Base-by-base conservation (phyloP, 2,329 filamentous ascomycete genomes). In the Diaporthe vexans region DNA sequence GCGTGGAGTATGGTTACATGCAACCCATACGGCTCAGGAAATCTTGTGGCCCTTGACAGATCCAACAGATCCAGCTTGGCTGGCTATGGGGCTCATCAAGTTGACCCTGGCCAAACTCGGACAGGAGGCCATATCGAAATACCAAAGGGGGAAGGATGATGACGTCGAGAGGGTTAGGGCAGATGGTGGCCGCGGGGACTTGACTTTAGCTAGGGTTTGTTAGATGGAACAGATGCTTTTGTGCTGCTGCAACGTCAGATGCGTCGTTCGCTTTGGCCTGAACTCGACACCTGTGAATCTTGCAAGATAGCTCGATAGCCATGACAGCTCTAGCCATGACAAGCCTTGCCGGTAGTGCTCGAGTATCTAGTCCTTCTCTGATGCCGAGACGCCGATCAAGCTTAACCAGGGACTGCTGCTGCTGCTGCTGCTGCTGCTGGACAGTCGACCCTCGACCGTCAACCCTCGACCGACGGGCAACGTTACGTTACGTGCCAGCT, bases 401-500 rank as follows among this genome's bases (percentile, higher is more conserved):
- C 58, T 63, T 46, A 19, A 61, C 58, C 24, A 56, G 33, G 54
- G 54, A 57, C 26, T 58, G 29, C 29, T 29, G 29, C 29, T 29
- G 35, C 26, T 58, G 29, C 29, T 29, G 29, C 29, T 29, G 35
- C 7, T 6, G 19, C n/a, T n/a, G 19, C 40, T 43, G 13, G 40
- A 19, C 40, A 11, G 13, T 43, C 40, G 15, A 43, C 40, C 40
- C 13, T 43, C 15, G 40, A 43, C 40, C 15, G 13, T 43, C 40
- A 7, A 43, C 40, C 40, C 40, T 43, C 17, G 46, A 26, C 48
- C 33, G 29, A 37, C 35, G 63, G 48, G 63, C 63, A 68, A 68
- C 46, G 63, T 68, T 68, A 68, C 63, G 63, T 68, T 67, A 51
- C 63, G 43, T 37, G 37, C 63, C 48, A 68, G 29, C 35, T 13